These are phyloP conservation scores for Candida nitratophila DNA, from an alignment of 805 yeast genomes.

Conservation along the genomic window DNA sequence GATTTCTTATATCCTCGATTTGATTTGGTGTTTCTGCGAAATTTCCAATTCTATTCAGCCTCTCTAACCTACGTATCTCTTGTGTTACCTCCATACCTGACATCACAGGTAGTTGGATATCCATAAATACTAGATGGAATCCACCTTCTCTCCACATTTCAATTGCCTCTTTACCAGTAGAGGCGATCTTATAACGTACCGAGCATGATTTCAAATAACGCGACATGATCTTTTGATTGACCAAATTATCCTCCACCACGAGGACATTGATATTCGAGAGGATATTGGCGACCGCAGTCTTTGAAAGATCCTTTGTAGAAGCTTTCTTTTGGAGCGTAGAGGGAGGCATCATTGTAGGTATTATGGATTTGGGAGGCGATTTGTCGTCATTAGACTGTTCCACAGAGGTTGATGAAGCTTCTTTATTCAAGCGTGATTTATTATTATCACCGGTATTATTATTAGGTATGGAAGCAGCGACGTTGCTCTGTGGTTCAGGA, in stretches of 20 bases:
- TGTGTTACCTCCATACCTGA: conserved; percentile 94
- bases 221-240: conserved; percentile 86
- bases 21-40: conserved; percentile 19
- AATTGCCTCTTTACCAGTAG: conserved; percentile 91
- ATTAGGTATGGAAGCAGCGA: not conserved
- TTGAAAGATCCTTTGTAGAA: conserved; percentile 8
- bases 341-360: not conserved
- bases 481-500: not conserved
- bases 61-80: conserved; percentile 82
- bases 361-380: no score
- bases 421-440: no score
- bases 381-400: no score
- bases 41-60: conserved; percentile 70
- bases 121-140: conserved; percentile 92
- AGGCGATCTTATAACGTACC: conserved; percentile 79
- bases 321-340: not conserved
- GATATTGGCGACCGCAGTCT: conserved; percentile 49
- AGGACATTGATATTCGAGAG: conserved; percentile 85
- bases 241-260: conserved; percentile 93
- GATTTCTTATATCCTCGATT: conserved; percentile 12
- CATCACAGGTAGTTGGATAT: conserved; percentile 91
- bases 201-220: conserved; percentile 81
- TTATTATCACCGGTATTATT: not conserved
- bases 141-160: conserved; percentile 95
- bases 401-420: no score